A percentile compares a stretch with the other conserved stretches of the same genome.
Conservation (phyloP, 768 basidiomycete genomes). For the Tylopilus subfusipes region DNA sequence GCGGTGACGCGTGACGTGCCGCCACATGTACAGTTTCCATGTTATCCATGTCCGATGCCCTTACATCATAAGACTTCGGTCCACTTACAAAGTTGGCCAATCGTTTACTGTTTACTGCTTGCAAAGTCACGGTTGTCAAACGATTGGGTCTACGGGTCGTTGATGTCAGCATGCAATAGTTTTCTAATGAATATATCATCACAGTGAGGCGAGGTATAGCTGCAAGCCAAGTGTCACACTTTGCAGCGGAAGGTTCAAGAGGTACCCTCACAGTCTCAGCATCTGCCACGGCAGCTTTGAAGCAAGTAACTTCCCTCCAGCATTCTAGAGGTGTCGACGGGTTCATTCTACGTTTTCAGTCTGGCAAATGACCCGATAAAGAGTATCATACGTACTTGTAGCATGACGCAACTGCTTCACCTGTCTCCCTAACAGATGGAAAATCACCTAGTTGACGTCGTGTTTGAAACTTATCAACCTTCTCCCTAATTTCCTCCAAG, state of each 20-base stretch:
- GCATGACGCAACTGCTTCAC: slow-evolving; percentile 65
- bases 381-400: slow-evolving; percentile 50
- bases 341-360: slow-evolving; percentile 35
- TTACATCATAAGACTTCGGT: no score
- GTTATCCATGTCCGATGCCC: background rate
- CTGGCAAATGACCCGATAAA: background rate
- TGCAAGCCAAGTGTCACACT: slow-evolving; percentile 28
- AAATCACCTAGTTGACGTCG: slow-evolving; percentile 52
- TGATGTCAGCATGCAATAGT: background rate
- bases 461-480: slow-evolving; percentile 67
- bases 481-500: slow-evolving; percentile 66
- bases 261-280: slow-evolving; percentile 58
- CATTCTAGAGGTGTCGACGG: slow-evolving; percentile 61
- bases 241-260: slow-evolving; percentile 4
- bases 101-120: no score
- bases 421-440: slow-evolving; percentile 52
- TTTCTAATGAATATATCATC: slow-evolving; percentile 27
- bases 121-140: background rate
- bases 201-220: slow-evolving; percentile 63
- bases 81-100: no score
- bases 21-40: background rate
- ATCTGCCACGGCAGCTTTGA: slow-evolving; percentile 64
- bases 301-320: slow-evolving; percentile 66
- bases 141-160: background rate
- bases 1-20: background rate